Percentiles rank a stretch among this genome's conserved stretches.
Conservation (phyloP, 306 rosid genomes). For the Mucuna pruriens region DNA sequence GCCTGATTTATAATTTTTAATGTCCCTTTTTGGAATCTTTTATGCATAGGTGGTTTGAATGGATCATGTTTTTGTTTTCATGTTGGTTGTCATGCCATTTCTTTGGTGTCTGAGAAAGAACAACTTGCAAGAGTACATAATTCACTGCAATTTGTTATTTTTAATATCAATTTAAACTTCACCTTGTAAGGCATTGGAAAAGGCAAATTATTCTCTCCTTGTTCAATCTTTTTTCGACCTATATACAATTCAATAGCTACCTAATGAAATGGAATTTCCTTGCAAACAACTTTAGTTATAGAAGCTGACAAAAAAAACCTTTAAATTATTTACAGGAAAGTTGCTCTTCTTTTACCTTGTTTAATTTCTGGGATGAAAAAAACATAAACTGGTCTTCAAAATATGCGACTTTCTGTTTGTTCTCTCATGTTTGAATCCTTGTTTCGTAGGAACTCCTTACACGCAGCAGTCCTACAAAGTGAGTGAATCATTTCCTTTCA, state of each 20-base stretch:
- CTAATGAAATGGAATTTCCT: neutral
- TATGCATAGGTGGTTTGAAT: conserved; percentile 18
- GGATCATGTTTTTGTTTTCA: neutral
- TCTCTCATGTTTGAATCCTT: conserved; percentile 27
- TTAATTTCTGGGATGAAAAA: conserved; percentile 5
- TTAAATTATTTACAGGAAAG: neutral
- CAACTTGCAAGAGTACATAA: neutral
- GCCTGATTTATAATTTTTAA: neutral
- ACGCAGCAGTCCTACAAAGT: conserved; percentile 95
- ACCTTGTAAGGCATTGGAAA: neutral
- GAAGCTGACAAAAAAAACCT: neutral
- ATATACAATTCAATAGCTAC: neutral
- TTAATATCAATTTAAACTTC: conserved; percentile 3
- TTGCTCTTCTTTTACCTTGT: neutral
- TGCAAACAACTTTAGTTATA: neutral
- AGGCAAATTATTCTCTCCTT: conserved; percentile 8
- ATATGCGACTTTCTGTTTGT: conserved; percentile 18
- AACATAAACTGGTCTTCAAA: neutral
- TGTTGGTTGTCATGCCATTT: conserved; percentile 5
- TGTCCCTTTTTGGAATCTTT: neutral
- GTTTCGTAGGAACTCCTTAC: conserved; percentile 74
- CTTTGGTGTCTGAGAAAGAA: conserved; percentile 1
- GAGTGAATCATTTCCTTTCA: conserved; percentile 88
- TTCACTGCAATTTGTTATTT: conserved; percentile 3
- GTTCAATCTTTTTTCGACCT: neutral